Evolutionary conservation across 2,329 filamentous ascomycete species (phyloP).

Genomic region (Colletotrichum australisinense): DNA sequence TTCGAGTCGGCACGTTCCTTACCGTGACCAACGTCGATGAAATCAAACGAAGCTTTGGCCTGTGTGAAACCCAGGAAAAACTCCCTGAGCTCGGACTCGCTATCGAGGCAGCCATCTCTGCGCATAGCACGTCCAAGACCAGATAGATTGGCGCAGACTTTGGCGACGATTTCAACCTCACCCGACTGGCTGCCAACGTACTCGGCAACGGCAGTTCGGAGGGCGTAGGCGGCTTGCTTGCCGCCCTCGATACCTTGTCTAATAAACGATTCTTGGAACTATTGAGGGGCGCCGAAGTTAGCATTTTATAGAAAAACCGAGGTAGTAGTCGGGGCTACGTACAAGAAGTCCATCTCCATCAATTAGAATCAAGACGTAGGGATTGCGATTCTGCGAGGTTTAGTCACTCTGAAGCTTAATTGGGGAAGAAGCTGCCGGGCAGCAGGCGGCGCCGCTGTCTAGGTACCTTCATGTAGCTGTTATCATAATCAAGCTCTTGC

Average conservation of each 20-base stretch:
- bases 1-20: constrained; percentile 71
- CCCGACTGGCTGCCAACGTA: constrained; percentile 56
- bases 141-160: constrained; percentile 65
- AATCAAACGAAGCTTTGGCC: constrained; percentile 69
- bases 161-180: constrained; percentile 65
- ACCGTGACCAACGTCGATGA: constrained; percentile 70
- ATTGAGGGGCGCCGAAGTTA: constrained; percentile 19
- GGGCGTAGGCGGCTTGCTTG: constrained; percentile 61
- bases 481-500: constrained; percentile 50
- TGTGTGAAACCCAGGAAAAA: constrained; percentile 72
- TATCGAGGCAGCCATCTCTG: constrained; percentile 58
- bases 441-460: constrained; percentile 38
- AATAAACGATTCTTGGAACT: constrained; percentile 70
- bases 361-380: constrained; percentile 70
- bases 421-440: constrained; percentile 1
- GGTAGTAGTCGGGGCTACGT: constrained; percentile 20
- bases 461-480: constrained; percentile 58
- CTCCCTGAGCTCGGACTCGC: constrained; percentile 59
- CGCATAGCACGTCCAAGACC: constrained; percentile 63
- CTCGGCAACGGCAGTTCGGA: constrained; percentile 60
- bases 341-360: constrained; percentile 74
- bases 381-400: constrained; percentile 60
- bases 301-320: constrained; percentile 8
- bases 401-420: constrained; percentile 7
- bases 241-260: constrained; percentile 67